These are phyloP conservation scores for Epichloe baconii DNA, from an alignment of 2,329 filamentous ascomycete genomes.

Conservation along the genomic window DNA sequence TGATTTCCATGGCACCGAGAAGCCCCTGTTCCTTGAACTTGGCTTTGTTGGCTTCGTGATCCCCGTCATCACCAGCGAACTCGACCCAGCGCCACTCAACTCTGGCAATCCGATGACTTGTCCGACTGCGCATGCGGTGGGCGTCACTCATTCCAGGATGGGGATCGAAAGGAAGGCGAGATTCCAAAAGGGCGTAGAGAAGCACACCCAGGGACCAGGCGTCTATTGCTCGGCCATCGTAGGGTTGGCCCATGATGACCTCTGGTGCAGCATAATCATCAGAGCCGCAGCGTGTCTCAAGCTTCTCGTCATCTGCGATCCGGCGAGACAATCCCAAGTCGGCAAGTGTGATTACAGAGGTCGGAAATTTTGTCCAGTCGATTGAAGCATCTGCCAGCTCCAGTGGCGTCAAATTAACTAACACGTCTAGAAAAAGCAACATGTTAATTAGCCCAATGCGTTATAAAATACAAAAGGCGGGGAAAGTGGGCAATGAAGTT, in stretches of 20 bases:
- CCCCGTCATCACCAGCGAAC: slow-evolving; percentile 71
- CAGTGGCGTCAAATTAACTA: slow-evolving; percentile 66
- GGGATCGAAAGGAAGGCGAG: slow-evolving; percentile 85
- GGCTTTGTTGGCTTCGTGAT: slow-evolving; percentile 57
- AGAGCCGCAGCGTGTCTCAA: slow-evolving; percentile 89
- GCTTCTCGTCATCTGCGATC: slow-evolving; percentile 71
- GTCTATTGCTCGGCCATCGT: slow-evolving; percentile 84
- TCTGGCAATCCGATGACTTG: slow-evolving; percentile 86
- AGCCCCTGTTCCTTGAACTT: slow-evolving; percentile 53
- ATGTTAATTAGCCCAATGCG: background rate
- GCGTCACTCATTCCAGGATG: slow-evolving; percentile 67
- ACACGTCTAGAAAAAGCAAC: slow-evolving; percentile 52
- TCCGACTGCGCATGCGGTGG: slow-evolving; percentile 63
- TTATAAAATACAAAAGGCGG: background rate
- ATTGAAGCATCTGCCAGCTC: slow-evolving; percentile 50
- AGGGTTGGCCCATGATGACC: slow-evolving; percentile 87
- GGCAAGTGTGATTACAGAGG: slow-evolving; percentile 76
- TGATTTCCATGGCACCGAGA: slow-evolving; percentile 64
- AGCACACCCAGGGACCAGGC: slow-evolving; percentile 92
- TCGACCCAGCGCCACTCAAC: slow-evolving; percentile 93
- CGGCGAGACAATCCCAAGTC: slow-evolving; percentile 83
- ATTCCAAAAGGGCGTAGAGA: slow-evolving; percentile 85
- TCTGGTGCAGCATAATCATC: slow-evolving; percentile 97
- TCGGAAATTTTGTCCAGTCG: slow-evolving; percentile 64
- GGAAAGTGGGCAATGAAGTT: background rate